Evolutionary conservation across 2,329 filamentous ascomycete species (phyloP), one percentile per base, ranked within the genome.

Genomic region (Aurifilum marmelostoma): DNA sequence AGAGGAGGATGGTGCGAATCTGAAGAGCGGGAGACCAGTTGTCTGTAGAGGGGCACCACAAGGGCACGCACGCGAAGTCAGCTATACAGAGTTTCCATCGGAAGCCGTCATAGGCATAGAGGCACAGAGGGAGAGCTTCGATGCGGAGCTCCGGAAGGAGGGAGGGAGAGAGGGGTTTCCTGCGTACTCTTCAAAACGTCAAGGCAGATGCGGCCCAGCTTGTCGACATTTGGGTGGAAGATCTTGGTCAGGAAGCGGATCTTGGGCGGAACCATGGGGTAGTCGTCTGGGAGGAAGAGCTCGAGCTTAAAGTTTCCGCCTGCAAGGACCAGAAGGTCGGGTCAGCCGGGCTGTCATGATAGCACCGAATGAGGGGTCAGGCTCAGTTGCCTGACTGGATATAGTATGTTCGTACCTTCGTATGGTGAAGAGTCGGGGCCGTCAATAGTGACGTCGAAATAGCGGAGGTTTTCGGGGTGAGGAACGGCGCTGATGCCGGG

Each of bases 1-100:
- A 98, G 67, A 99, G 89, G n/a, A 99, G 89, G 74, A 99, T 99
- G 8, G 96, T 99, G 73, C 96, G 91, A 78, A 99, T 99, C 81
- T 99, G 96, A 41, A 99, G 88, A 18, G 97, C 96, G 6, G 96
- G 96, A 29, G 95, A 98, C 96, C 96, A 99, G 86, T 99, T 99
- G 80, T 95, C 94, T 97, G n/a, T n/a, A 34, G 34, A 34, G 34
- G 34, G 8, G 34, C 34, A 71, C 12, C 39, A 43, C 1, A 41
- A 41, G 21, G 9, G 27, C 41, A 6, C 60, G 41, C 41, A 43
- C 43, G n/a, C 18, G n/a, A 43, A 67, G 58, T 75, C 69, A 75
- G 73, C 62, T 39, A 37, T 21, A 14, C 27, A 24, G n/a, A 32
- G 29, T 32, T 50, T 9, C 29, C 18, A 37, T 14, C 43, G 54